These are phyloP conservation scores for Curvularia verruculosa DNA, from an alignment of 2,329 filamentous ascomycete species.

Conservation along the genomic window DNA sequence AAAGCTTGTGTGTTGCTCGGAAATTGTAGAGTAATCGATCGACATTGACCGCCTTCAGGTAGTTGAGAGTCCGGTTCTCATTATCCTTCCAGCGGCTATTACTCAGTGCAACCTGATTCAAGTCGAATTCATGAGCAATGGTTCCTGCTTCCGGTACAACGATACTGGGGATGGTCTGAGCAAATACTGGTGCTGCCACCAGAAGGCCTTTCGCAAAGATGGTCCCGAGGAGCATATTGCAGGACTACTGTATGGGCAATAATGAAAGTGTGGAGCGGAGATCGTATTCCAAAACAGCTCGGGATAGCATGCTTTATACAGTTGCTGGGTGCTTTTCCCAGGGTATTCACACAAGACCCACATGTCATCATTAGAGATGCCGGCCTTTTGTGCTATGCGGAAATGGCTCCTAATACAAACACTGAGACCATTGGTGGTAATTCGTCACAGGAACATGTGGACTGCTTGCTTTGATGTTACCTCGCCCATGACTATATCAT, in stretches of 20 bases:
- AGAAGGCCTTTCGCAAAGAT: not conserved
- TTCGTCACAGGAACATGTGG: not conserved
- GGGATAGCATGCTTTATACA: not conserved
- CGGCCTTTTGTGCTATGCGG: not conserved
- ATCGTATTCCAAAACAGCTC: not conserved
- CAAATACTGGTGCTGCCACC: slow-evolving; percentile 5
- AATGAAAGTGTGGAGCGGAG: not conserved
- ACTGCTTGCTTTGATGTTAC: not conserved
- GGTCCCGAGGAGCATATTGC: slow-evolving; percentile 6
- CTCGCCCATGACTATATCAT: not conserved
- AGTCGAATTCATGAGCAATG: slow-evolving; percentile 48
- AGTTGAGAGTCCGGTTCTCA: slow-evolving; percentile 56
- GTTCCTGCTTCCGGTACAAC: slow-evolving; percentile 41
- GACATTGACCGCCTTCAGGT: slow-evolving; percentile 55
- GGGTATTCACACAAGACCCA: not conserved
- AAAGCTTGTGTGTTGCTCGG: slow-evolving; percentile 54
- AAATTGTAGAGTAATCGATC: slow-evolving; percentile 59
- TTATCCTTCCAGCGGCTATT: slow-evolving; percentile 53
- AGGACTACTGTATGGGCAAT: not conserved
- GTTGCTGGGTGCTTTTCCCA: not conserved
- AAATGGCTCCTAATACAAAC: not conserved
- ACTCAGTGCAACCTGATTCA: slow-evolving; percentile 51
- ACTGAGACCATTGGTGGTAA: not conserved
- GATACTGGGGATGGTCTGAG: slow-evolving; percentile 9
- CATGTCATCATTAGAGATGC: not conserved